Conservation (phyloP, 805 yeast genomes). For the Priceomyces haplophilus region DNA sequence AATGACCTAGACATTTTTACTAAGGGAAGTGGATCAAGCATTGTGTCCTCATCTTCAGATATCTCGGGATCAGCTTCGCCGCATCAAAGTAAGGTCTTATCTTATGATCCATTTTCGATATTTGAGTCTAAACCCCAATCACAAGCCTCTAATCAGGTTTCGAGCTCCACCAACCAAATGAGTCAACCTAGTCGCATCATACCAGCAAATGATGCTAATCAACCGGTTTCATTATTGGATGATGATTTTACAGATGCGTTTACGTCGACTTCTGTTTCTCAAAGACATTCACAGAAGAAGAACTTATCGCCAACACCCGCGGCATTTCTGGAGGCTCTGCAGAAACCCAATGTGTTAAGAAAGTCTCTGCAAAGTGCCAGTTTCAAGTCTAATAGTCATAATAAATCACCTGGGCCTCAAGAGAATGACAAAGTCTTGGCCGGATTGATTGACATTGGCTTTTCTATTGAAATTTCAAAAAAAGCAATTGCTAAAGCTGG, state of each 20-base stretch:
- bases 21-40: constrained; percentile 8
- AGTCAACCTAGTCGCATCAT: no score
- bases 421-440: constrained; percentile 55
- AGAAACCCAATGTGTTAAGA: no score
- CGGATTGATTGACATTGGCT: constrained; percentile 77
- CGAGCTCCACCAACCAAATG: no score
- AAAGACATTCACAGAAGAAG: no score
- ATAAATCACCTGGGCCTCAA: constrained; percentile 3
- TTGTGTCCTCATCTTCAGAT: background rate
- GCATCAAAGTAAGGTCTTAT: background rate
- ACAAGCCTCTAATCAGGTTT: no score
- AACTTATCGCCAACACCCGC: no score
- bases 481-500: constrained; percentile 61
- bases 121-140: constrained; percentile 11
- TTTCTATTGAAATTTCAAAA: constrained; percentile 56
- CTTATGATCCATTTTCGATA: constrained; percentile 25
- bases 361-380: no score
- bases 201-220: background rate
- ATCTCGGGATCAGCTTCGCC: constrained; percentile 4
- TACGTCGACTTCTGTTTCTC: no score
- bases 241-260: constrained; percentile 45
- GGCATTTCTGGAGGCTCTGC: background rate
- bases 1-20: constrained; percentile 39
- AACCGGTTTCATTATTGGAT: constrained; percentile 24
- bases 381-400: no score